phyloP scores from a whole-genome alignment of 805 yeast species.

The Millerozyma acaciae region DNA sequence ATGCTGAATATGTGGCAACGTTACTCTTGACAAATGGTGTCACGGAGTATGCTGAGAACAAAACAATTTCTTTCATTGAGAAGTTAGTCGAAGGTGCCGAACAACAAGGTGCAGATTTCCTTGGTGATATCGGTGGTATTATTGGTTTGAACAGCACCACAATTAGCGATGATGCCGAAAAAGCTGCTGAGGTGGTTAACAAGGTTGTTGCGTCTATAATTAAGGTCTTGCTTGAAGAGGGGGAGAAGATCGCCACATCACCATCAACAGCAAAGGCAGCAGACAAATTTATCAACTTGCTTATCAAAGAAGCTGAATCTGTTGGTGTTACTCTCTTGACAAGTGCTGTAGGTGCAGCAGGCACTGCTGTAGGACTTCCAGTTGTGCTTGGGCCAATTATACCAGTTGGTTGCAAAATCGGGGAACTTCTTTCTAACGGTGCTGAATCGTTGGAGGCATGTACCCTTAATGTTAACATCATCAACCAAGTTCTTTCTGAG shows the following conservation, averaged over 20 bases:
- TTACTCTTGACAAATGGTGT: background rate
- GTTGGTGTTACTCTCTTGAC: background rate
- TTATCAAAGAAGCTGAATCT: background rate
- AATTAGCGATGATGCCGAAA: background rate
- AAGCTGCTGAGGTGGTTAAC: background rate
- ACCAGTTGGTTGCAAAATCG: background rate
- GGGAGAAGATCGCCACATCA: background rate
- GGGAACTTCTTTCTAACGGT: background rate
- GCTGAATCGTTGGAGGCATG: conserved; percentile 1
- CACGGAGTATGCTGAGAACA: background rate
- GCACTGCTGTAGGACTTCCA: background rate
- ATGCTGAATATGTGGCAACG: conserved; percentile 1
- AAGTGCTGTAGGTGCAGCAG: background rate
- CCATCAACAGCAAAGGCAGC: background rate
- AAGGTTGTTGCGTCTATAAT: background rate
- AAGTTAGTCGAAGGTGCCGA: background rate
- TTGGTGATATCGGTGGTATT: background rate
- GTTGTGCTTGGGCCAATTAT: background rate
- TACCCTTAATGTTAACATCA: background rate
- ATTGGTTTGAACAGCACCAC: background rate
- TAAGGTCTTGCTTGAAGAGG: background rate
- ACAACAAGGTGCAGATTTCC: background rate
- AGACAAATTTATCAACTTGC: background rate
- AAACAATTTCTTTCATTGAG: background rate
- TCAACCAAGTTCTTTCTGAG: conserved; percentile 2